Evolutionary conservation across 2,329 filamentous ascomycete species (phyloP), one percentile per base, ranked within the genome.

Genomic region (Venturia asperata): DNA sequence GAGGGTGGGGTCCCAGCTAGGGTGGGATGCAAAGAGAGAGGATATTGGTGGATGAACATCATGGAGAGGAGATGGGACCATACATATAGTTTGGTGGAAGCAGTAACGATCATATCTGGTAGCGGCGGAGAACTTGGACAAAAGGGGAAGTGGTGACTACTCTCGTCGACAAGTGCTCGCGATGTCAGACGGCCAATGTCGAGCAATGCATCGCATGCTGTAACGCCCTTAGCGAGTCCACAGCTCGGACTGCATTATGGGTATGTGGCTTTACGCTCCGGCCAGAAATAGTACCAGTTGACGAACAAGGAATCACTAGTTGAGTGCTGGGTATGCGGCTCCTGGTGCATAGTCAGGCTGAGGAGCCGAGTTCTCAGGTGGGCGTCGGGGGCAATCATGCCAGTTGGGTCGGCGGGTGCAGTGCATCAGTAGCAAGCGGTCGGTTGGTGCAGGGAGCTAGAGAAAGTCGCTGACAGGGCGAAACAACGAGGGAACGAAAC

Each of bases 41-140:
- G 30, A 34, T 58, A 21, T 58, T 10, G 52, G 10, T 52, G 1
- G 19, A 52, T 27, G 21, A 19, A 1, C 6, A 52, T 58, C 11
- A 58, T 58, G 11, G 30, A 58, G 52, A n/a, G 9, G 52, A 37
- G 5, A 58, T 37, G 27, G 52, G 37, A 37, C 30, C 19, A 52
- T 58, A 58, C 13, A 58, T 58, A 58, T 58, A 58, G 7, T 11
- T 58, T 37, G 52, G 27, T 58, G 52, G 52, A 37, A n/a, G 52
- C 30, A 37, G 49, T 37, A 37, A 58, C 52, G 52, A 27, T 58
- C 30, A 24, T 37, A 37, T 34, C 19, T 10, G 52, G 30, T 37
- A 27, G 30, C 27, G 30, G 52, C 27, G 30, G 30, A 58, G 52
- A 19, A n/a, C 13, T 37, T 30, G 24, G 49, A 30, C 49, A 2